A percentile compares a stretch with the other conserved stretches of the same genome.
Evolutionary conservation across 805 yeast species (phyloP).

Genomic region (Sugiyamaella marilandica): DNA sequence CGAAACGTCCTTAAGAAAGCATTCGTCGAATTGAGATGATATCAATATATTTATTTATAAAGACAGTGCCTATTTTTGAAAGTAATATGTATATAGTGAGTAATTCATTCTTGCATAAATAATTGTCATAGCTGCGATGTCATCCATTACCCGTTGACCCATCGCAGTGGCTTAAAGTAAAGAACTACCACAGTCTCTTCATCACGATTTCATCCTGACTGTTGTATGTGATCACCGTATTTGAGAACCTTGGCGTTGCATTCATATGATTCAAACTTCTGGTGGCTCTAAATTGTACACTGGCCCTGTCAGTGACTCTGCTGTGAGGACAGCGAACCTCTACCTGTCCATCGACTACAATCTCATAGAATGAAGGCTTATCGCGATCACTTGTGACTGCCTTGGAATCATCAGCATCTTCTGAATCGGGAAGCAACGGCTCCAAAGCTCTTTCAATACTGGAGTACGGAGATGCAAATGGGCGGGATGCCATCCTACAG

Average conservation of each 20-base stretch:
- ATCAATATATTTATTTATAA: background rate
- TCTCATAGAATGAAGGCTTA: constrained; percentile 13
- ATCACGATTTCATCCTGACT: constrained; percentile 1
- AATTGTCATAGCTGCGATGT: no score
- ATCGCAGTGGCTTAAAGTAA: background rate
- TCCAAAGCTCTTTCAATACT: constrained; percentile 8
- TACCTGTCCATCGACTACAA: constrained; percentile 16
- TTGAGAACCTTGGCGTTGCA: constrained; percentile 13
- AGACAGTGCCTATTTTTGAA: background rate
- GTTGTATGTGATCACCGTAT: constrained; percentile 9
- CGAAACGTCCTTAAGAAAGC: constrained; percentile 45
- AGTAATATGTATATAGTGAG: no score
- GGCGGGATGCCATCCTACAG: constrained; percentile 15
- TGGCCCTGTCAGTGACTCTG: background rate
- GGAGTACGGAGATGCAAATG: constrained; percentile 14
- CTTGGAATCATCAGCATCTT: constrained; percentile 15
- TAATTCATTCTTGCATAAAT: no score
- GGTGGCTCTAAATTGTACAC: constrained; percentile 12
- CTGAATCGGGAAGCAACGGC: constrained; percentile 16
- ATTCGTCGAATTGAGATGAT: constrained; percentile 10
- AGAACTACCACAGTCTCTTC: constrained; percentile 12
- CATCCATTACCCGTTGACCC: no score
- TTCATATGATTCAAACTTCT: constrained; percentile 12
- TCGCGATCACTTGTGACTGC: constrained; percentile 2
- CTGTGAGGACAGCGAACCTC: background rate